phyloP scores from a whole-genome alignment of 345 rosid species.

The Aquilaria sinensis region DNA sequence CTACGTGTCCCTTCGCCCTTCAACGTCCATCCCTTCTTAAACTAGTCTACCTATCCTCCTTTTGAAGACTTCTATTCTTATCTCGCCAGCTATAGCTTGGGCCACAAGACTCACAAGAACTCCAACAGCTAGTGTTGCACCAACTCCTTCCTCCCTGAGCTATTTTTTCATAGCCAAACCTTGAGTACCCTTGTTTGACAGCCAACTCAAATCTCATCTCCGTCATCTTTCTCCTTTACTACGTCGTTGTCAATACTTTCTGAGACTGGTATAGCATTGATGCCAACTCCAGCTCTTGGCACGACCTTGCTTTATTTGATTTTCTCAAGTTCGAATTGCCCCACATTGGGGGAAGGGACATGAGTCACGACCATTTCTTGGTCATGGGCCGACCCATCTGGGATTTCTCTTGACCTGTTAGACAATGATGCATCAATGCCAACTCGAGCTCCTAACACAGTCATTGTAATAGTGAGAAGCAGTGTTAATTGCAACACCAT shows the following conservation, averaged over 20 bases:
- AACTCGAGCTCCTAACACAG: no score
- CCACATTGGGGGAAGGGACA: slow-evolving; percentile 46
- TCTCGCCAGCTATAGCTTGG: slow-evolving; percentile 82
- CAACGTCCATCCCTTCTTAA: slow-evolving; percentile 78
- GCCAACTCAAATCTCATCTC: slow-evolving; percentile 58
- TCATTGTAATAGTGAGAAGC: no score
- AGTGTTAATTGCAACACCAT: no score
- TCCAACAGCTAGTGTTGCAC: slow-evolving; percentile 87
- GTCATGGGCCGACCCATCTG: slow-evolving; percentile 91
- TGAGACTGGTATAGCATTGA: slow-evolving; percentile 75
- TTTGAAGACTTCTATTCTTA: slow-evolving; percentile 61
- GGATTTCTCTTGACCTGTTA: slow-evolving; percentile 78
- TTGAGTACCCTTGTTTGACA: slow-evolving; percentile 82
- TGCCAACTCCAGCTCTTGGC: slow-evolving; percentile 55
- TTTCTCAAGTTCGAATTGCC: slow-evolving; percentile 37
- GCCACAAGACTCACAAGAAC: slow-evolving; percentile 70
- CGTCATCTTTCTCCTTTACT: slow-evolving; percentile 77
- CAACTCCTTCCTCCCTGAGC: slow-evolving; percentile 71
- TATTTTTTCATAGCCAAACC: slow-evolving; percentile 74
- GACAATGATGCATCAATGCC: slow-evolving; percentile 25
- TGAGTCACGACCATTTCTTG: slow-evolving; percentile 76
- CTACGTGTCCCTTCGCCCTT: slow-evolving; percentile 63
- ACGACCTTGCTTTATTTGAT: slow-evolving; percentile 60
- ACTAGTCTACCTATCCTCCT: slow-evolving; percentile 61
- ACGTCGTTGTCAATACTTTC: slow-evolving; percentile 67